Percentiles rank a stretch among this genome's conserved stretches.
These are phyloP conservation scores for Sorghum bicolor DNA, from an alignment of 176 grass and related monocot genomes.

Conservation along the genomic window DNA sequence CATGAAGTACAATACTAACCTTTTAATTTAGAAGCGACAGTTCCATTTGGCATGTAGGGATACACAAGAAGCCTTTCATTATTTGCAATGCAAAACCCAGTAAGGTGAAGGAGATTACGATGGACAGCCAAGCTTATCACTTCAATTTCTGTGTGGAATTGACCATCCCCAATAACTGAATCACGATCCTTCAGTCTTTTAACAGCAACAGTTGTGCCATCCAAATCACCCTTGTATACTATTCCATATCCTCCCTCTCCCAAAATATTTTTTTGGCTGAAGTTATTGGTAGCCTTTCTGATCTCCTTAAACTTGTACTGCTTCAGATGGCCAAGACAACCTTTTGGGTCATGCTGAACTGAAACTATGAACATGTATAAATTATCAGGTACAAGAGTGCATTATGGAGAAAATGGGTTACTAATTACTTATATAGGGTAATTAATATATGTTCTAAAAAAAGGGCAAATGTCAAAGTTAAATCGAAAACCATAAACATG, in stretches of 20 bases:
- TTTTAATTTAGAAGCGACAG: constrained; percentile 70
- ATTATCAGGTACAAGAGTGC: constrained; percentile 2
- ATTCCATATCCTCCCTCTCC: constrained; percentile 82
- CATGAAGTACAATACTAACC: constrained; percentile 43
- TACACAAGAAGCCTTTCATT: constrained; percentile 79
- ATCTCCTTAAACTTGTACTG: constrained; percentile 66
- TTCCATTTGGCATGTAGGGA: constrained; percentile 75
- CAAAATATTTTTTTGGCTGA: constrained; percentile 66
- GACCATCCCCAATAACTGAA: constrained; percentile 41
- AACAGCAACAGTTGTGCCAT: constrained; percentile 54
- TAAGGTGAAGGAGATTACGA: constrained; percentile 69
- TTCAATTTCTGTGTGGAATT: constrained; percentile 86
- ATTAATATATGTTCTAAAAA: not conserved
- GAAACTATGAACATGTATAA: constrained; percentile 17
- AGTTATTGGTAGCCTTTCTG: constrained; percentile 63
- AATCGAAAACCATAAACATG: not conserved
- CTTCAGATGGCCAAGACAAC: constrained; percentile 66
- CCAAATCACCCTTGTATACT: constrained; percentile 69
- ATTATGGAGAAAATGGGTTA: not conserved
- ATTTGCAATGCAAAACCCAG: constrained; percentile 58
- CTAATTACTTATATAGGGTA: not conserved
- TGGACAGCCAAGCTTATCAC: constrained; percentile 84
- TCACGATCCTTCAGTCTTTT: constrained; percentile 59
- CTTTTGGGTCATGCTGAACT: constrained; percentile 43
- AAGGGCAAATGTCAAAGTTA: not conserved